Conservation (phyloP, 164 flowering plant species). For the Chimonanthus salicifolius region DNA sequence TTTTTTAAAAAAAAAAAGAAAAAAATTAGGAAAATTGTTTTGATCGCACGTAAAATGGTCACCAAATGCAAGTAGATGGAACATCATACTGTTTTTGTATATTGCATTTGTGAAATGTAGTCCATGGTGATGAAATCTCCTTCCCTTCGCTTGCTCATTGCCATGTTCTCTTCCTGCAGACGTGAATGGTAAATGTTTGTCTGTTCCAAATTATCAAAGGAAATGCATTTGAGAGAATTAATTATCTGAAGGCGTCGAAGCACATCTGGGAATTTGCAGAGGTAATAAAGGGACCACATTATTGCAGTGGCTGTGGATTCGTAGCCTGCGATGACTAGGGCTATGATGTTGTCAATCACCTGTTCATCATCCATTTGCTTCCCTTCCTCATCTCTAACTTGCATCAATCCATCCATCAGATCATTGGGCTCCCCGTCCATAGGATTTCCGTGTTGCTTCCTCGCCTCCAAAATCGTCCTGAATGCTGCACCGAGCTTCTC, state of each 20-base stretch:
- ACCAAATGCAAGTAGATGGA: too few relatives aligned
- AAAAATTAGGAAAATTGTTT: too few relatives aligned
- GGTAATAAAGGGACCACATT: slow-evolving; percentile 50
- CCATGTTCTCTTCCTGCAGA: slow-evolving; percentile 42
- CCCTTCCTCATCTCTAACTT: slow-evolving; percentile 41
- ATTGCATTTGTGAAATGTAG: slow-evolving; percentile 30
- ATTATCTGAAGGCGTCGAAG: slow-evolving; percentile 39
- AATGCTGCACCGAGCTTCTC: slow-evolving; percentile 31
- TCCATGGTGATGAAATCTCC: slow-evolving; percentile 38
- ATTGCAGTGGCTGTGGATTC: slow-evolving; percentile 36
- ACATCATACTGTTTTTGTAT: slow-evolving; percentile 24
- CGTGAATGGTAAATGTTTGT: background rate
- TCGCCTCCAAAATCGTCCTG: slow-evolving; percentile 35
- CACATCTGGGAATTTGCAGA: slow-evolving; percentile 46
- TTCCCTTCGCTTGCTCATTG: slow-evolving; percentile 20
- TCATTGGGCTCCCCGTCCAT: slow-evolving; percentile 16
- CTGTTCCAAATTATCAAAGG: background rate
- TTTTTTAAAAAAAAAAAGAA: too few relatives aligned
- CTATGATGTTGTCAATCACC: slow-evolving; percentile 56
- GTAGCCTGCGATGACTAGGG: slow-evolving; percentile 43
- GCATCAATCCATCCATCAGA: slow-evolving; percentile 50
- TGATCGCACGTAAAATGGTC: too few relatives aligned
- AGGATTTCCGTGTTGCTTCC: slow-evolving; percentile 11
- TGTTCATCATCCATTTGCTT: slow-evolving; percentile 35
- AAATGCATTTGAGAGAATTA: background rate